These are phyloP conservation scores for Actinomortierella wolfii DNA, from an alignment of 371 early-diverging fungal genomes.

Conservation along the genomic window DNA sequence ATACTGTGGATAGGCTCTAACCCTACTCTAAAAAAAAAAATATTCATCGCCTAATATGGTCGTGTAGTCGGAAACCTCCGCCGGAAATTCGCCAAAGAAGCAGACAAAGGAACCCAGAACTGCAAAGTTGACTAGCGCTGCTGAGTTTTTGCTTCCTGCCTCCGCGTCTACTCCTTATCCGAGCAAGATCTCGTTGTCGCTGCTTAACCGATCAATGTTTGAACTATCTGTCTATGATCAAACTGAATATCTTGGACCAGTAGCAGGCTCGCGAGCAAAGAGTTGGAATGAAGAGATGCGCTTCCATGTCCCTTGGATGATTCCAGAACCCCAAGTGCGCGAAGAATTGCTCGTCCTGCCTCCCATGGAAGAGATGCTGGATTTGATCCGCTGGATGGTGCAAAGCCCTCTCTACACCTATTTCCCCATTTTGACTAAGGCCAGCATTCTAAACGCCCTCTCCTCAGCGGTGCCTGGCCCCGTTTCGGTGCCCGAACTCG, in stretches of 20 bases:
- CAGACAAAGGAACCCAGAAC: too few species aligned
- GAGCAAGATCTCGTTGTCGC: constrained; percentile 28
- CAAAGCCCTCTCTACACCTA: constrained; percentile 37
- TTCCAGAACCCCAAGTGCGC: constrained; percentile 39
- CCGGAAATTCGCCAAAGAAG: too few species aligned
- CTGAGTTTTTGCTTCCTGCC: constrained; percentile 22
- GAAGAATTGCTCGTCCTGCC: constrained; percentile 28
- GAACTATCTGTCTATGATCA: constrained; percentile 44
- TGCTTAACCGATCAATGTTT: constrained; percentile 45
- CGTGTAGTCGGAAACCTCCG: too few species aligned
- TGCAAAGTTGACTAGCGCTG: constrained; percentile 26
- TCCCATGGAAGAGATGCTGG: constrained; percentile 26
- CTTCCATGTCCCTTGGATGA: constrained; percentile 38
- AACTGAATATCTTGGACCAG: constrained; percentile 40
- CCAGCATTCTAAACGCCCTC: constrained; percentile 38
- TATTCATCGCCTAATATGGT: too few species aligned
- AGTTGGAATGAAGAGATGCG: constrained; percentile 45
- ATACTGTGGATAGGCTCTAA: too few species aligned
- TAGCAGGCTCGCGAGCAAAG: constrained; percentile 33
- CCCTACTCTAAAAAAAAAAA: too few species aligned
- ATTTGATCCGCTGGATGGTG: constrained; percentile 42
- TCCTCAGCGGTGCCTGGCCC: constrained; percentile 18
- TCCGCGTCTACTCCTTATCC: constrained; percentile 24
- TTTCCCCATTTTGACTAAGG: constrained; percentile 37
- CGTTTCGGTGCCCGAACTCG: neutral